phyloP scores from a whole-genome alignment of 768 basidiomycete genomes.

The Clitopilus hobsonii region DNA sequence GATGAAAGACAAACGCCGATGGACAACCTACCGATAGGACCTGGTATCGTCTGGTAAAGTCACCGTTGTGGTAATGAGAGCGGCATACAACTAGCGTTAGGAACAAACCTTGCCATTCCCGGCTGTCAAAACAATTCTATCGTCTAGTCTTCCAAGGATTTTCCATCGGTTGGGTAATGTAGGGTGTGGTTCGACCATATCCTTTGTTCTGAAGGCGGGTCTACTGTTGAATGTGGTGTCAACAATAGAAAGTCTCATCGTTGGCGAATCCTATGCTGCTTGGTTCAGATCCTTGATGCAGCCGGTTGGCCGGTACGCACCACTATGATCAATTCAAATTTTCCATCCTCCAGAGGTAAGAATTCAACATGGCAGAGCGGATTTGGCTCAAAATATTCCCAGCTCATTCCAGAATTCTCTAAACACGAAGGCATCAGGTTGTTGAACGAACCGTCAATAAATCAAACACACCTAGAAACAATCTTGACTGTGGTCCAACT shows the following conservation, averaged over 20 bases:
- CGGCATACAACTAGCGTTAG: background rate
- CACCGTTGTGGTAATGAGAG: background rate
- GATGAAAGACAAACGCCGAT: slow-evolving; percentile 8
- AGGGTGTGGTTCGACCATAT: slow-evolving; percentile 38
- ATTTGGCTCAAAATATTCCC: slow-evolving; percentile 7
- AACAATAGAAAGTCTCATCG: slow-evolving; percentile 8
- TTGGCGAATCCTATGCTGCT: background rate
- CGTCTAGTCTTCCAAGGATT: slow-evolving; percentile 31
- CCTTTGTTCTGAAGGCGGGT: slow-evolving; percentile 35
- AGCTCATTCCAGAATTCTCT: slow-evolving; percentile 4
- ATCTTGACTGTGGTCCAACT: slow-evolving; percentile 7
- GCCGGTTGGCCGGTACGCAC: background rate
- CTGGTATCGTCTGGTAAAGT: slow-evolving; percentile 7
- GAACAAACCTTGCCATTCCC: slow-evolving; percentile 44
- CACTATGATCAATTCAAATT: slow-evolving; percentile 5
- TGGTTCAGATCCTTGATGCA: background rate
- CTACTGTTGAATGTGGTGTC: slow-evolving; percentile 29
- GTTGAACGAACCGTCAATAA: background rate
- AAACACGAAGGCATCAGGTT: background rate
- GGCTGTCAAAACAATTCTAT: slow-evolving; percentile 38
- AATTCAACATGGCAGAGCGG: slow-evolving; percentile 5
- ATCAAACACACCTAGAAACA: slow-evolving; percentile 8
- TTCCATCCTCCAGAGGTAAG: slow-evolving; percentile 4
- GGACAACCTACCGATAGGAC: slow-evolving; percentile 5
- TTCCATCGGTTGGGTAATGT: slow-evolving; percentile 27